phyloP scores from a whole-genome alignment of 106 monocot species.

The Allium fistulosum region DNA sequence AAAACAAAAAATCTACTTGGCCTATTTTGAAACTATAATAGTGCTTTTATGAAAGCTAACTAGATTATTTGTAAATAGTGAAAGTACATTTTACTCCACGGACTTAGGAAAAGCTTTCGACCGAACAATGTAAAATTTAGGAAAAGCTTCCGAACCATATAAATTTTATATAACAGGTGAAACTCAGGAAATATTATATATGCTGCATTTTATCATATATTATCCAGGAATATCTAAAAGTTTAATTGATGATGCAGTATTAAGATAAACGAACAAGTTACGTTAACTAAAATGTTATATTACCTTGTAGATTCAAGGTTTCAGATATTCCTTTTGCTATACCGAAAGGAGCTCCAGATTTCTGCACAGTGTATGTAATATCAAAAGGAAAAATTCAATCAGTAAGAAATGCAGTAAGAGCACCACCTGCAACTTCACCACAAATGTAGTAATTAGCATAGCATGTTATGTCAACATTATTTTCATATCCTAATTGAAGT shows the following conservation, averaged over 20 bases:
- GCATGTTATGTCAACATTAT: too few species aligned
- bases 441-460: too few species aligned
- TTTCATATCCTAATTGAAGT: too few species aligned
- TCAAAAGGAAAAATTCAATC: slow-evolving; percentile 48
- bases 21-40: too few species aligned
- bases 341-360: slow-evolving; percentile 68
- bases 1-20: too few species aligned
- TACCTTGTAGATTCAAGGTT: slow-evolving; percentile 35
- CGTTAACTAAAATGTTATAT: neutral
- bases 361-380: slow-evolving; percentile 69
- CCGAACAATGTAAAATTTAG: too few species aligned
- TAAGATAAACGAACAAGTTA: neutral
- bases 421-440: slow-evolving; percentile 22
- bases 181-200: neutral
- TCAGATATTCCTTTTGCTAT: slow-evolving; percentile 34
- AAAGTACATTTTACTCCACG: too few species aligned
- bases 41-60: too few species aligned
- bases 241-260: neutral
- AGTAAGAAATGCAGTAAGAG: slow-evolving; percentile 31
- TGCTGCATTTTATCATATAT: neutral
- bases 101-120: too few species aligned
- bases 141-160: too few species aligned
- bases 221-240: neutral
- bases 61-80: too few species aligned
- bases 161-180: neutral